Base-by-base conservation (phyloP, 148 eudicot genomes). In the Arctostaphylos glauca region DNA sequence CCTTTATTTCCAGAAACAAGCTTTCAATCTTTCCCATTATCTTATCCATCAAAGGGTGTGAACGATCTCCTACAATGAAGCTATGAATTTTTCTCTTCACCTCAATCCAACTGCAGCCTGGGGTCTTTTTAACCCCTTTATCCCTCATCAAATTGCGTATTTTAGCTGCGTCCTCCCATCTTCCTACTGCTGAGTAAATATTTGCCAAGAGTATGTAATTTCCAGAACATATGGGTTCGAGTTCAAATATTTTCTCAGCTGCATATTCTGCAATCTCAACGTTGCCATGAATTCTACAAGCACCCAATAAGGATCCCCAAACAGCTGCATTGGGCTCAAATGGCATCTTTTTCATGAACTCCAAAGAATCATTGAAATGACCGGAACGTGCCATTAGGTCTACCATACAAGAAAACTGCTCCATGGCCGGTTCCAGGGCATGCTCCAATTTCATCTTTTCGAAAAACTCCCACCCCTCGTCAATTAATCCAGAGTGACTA, bases 241-340 rank as follows among this genome's bases (percentile, higher is more conserved):
- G 83, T 73, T 73, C 78, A 59, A 81, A 81, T 19, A 74, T 54
- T 48, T 73, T n/a, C 44, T 14, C 55, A 21, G 73, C 84, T 56
- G 84, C 84, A 58, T 73, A 59, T 74, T 81, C 84, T 58, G 84
- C 84, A 74, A 81, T 74, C 47, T 81, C 84, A 12, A 48, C 55
- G 16, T 81, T 81, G 55, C 52, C 58, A 48, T 81, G 84, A 72
- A 81, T 81, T 58, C 84, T 81, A 81, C 79, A 73, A 44, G 84
- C 84, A 12, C 84, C 84, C 56, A 81, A 55, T 68, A 81, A 74
- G 46, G 84, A 81, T 7, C 84, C 84, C 84, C 84, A 81, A 58
- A 81, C 58, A n/a, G 84, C 84, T 72, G 84, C 84, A 74, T 81
- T 81, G 4, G 84, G 84, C 78, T 81, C 79, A 58, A 74, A 81